Conservation (phyloP, 2,329 filamentous ascomycete genomes). For the Epichloe gansuensis region DNA sequence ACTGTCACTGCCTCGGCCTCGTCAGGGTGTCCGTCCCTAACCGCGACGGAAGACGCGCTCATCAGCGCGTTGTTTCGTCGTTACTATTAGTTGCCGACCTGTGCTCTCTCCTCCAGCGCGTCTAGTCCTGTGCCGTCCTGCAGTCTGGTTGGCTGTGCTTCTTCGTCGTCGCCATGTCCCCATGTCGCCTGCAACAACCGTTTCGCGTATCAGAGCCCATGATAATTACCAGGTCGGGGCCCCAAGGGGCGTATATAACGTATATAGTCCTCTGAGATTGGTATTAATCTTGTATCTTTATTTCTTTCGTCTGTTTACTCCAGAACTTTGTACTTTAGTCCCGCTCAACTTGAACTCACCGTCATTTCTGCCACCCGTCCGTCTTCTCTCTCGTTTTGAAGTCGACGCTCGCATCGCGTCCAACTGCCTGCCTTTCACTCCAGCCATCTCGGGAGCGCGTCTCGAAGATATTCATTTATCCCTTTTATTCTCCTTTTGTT, state of each 20-base stretch:
- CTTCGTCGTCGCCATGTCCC: neutral
- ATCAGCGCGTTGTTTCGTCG: neutral
- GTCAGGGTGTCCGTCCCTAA: neutral
- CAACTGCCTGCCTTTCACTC: too few relatives aligned
- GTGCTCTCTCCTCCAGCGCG: neutral
- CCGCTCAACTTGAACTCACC: neutral
- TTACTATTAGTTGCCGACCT: too few relatives aligned
- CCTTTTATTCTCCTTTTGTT: too few relatives aligned
- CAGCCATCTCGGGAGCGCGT: too few relatives aligned
- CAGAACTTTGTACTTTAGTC: neutral
- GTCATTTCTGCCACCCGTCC: too few relatives aligned
- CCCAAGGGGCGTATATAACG: neutral
- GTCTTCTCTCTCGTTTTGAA: too few relatives aligned
- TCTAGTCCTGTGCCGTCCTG: neutral
- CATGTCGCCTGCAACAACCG: neutral
- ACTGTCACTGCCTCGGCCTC: too few relatives aligned
- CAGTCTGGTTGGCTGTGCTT: neutral
- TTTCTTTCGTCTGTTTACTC: neutral
- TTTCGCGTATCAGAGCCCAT: neutral
- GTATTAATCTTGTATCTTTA: neutral
- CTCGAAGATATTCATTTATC: too few relatives aligned
- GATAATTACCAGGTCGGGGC: too few relatives aligned
- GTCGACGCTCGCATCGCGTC: too few relatives aligned
- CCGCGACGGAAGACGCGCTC: neutral
- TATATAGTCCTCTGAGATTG: neutral